Percentiles rank a stretch among this genome's conserved stretches.
phyloP scores from a whole-genome alignment of 2,329 filamentous ascomycete genomes.

The Cercospora citrullina region DNA sequence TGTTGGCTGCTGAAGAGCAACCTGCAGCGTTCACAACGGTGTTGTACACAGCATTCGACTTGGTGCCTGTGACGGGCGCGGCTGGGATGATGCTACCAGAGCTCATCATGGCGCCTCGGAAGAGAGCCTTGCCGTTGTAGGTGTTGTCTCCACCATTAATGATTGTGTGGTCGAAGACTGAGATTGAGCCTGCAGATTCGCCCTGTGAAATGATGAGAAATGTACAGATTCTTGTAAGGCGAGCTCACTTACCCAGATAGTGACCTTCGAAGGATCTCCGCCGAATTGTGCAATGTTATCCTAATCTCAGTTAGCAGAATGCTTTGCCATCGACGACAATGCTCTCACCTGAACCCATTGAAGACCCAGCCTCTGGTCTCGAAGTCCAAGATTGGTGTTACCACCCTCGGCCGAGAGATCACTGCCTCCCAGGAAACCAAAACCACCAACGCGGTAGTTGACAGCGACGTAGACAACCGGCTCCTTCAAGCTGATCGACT shows the following conservation, averaged over 20 bases:
- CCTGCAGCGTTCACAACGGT: conserved; percentile 16
- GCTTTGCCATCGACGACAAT: no score
- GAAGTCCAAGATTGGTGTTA: conserved; percentile 39
- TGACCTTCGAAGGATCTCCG: conserved; percentile 63
- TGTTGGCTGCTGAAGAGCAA: conserved; percentile 32
- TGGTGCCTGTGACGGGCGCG: conserved; percentile 38
- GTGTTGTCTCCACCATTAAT: conserved; percentile 70
- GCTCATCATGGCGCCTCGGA: conserved; percentile 77
- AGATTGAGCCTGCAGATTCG: conserved; percentile 54
- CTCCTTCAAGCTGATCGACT: conserved; percentile 54
- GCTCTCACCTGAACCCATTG: conserved; percentile 35
- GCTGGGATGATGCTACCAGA: conserved; percentile 65
- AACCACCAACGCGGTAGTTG: conserved; percentile 59
- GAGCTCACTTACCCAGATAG: conserved; percentile 62
- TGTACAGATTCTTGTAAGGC: neutral
- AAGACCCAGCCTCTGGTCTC: conserved; percentile 36
- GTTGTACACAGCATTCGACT: conserved; percentile 26
- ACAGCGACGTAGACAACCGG: conserved; percentile 74
- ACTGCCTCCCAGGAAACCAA: conserved; percentile 39
- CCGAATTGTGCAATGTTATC: conserved; percentile 62
- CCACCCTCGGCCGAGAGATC: conserved; percentile 38
- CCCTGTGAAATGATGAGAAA: conserved; percentile 36
- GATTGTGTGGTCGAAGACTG: conserved; percentile 73
- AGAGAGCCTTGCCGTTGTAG: conserved; percentile 73
- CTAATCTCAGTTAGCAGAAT: neutral